Base-by-base conservation (phyloP, 2,329 filamentous ascomycete genomes). In the Calonectria crousiana region DNA sequence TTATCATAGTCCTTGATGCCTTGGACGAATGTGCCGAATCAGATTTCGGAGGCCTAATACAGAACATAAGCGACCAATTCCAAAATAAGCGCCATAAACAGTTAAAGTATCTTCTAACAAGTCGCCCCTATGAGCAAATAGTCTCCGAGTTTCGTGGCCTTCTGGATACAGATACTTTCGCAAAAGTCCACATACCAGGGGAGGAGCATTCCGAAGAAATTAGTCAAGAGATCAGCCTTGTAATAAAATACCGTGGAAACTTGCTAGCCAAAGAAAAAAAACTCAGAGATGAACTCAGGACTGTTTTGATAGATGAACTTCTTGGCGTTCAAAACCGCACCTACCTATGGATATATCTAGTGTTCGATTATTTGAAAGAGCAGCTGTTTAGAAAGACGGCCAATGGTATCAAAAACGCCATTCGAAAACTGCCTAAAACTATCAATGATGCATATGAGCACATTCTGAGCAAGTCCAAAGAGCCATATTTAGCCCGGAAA, bases 1-100 rank as follows among this genome's bases (percentile, higher is more conserved):
- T 87, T 0, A 78, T 84, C 1, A 74, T 84, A 13, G 81, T 87
- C 1, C 73, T 87, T 6, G 85, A 87, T 77, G 85, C 84, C 1
- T 75, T 87, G 1, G 86, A 88, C 65, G 84, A 87, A 79, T 85
- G 81, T 67, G 18, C 28, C 5, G 3, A 58, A 49, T 74, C 52
- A 2, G 81, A 84, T 1, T 78, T 81, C 18, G 3, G 36, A 16
- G 56, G 69, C 36, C 65, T 84, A 10, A 69, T 84, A 30, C 41
- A 28, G 16, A 32, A 72, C 23, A n/a, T 76, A 0, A 13, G 70
- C 5, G 38, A 26, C 4, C 62, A 78, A 26, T 76, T 72, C 1
- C 20, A 26, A 11, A 23, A 20, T 10, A 1, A 68, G 14, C 66
- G 51, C 30, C 5, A 44, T 51, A 20, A 41, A 23, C 77, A 60